phyloP scores from a whole-genome alignment of 345 rosid genomes.

The Citropsis articulata region DNA sequence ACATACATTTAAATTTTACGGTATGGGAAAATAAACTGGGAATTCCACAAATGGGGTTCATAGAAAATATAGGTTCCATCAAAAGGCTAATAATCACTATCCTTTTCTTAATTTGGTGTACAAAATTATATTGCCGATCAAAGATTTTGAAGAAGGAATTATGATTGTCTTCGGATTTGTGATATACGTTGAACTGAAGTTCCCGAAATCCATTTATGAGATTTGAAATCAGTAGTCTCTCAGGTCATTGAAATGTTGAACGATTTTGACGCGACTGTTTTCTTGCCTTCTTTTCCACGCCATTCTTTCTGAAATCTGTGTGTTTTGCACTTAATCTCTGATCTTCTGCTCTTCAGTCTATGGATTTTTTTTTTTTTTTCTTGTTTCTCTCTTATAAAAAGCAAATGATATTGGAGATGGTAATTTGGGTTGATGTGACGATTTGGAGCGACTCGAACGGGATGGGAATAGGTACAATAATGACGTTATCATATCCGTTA shows the following conservation, averaged over 20 bases:
- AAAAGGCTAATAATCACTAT: not conserved
- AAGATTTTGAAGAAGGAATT: not conserved
- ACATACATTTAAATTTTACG: not conserved
- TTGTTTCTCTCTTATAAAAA: no score
- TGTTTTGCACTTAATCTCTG: not conserved
- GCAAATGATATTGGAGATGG: no score
- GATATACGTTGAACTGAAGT: not conserved
- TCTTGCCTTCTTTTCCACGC: constrained; percentile 1
- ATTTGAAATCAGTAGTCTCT: not conserved
- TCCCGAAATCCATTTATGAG: not conserved
- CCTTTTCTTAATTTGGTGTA: not conserved
- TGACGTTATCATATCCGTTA: no score
- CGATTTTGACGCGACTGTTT: not conserved
- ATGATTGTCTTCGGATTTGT: not conserved
- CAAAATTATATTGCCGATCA: not conserved
- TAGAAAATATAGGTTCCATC: not conserved
- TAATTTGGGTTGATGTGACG: no score
- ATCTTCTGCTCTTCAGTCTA: not conserved
- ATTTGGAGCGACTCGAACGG: no score
- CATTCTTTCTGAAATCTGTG: not conserved
- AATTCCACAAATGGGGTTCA: not conserved
- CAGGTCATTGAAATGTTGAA: not conserved
- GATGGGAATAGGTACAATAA: no score
- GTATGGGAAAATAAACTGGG: not conserved
- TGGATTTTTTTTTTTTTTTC: not conserved